Conservation (phyloP, 2,329 filamentous ascomycete genomes). For the Exophiala mesophila region DNA sequence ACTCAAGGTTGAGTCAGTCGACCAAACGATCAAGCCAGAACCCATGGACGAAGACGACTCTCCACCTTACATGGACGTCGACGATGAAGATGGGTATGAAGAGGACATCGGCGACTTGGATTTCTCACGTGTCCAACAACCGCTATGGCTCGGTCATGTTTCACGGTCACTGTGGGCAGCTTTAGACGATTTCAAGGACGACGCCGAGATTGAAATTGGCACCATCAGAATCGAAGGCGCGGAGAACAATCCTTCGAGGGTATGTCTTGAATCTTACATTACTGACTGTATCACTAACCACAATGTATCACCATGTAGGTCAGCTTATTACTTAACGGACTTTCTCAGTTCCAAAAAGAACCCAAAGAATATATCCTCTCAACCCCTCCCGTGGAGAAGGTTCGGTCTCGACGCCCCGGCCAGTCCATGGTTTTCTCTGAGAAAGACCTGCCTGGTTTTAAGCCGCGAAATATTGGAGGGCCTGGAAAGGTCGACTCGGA, state of each 20-base stretch:
- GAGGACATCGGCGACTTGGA: constrained; percentile 63
- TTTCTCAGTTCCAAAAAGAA: constrained; percentile 65
- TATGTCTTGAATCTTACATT: constrained; percentile 25
- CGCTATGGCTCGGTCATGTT: constrained; percentile 68
- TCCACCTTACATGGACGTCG: constrained; percentile 18
- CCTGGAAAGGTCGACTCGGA: constrained; percentile 37
- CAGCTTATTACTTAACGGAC: constrained; percentile 61
- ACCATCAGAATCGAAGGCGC: constrained; percentile 60
- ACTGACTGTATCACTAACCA: constrained; percentile 3
- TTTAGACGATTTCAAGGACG: constrained; percentile 70
- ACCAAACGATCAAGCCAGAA: constrained; percentile 22
- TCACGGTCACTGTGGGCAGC: constrained; percentile 76
- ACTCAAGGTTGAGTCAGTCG: constrained; percentile 22
- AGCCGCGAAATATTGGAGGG: constrained; percentile 31
- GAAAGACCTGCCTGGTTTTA: constrained; percentile 79
- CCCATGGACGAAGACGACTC: constrained; percentile 21
- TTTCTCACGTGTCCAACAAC: constrained; percentile 46
- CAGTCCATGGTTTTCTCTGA: constrained; percentile 94
- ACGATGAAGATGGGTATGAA: constrained; percentile 63
- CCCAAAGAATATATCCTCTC: constrained; percentile 85
- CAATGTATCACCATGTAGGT: too few relatives aligned
- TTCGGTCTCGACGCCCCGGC: constrained; percentile 48
- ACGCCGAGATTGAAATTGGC: constrained; percentile 76
- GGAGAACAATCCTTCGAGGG: constrained; percentile 49
- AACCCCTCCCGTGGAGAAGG: constrained; percentile 53